Evolutionary conservation across 257 asterid genomes (phyloP).

Genomic region (Prunella vulgaris): DNA sequence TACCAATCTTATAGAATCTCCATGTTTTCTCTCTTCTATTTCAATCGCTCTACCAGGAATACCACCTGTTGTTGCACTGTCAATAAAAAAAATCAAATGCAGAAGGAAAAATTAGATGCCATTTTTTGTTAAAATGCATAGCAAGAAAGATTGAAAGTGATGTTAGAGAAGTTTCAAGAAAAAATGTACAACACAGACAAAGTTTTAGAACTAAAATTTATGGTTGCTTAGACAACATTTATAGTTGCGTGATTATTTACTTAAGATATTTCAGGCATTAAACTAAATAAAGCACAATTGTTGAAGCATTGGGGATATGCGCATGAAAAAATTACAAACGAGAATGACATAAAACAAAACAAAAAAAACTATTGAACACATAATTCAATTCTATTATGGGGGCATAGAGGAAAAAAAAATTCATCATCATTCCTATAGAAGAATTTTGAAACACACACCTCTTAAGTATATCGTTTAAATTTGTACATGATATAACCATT

Average conservation of each 20-base stretch:
- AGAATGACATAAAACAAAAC: background rate
- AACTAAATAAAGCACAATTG: background rate
- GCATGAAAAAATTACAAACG: background rate
- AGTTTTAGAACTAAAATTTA: background rate
- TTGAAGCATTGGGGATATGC: background rate
- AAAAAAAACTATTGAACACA: background rate
- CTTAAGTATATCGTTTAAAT: too few species aligned
- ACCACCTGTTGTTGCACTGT: constrained; percentile 86
- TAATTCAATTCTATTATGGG: too few species aligned
- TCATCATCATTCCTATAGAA: too few species aligned
- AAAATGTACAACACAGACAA: background rate
- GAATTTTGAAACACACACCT: too few species aligned
- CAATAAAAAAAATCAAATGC: constrained; percentile 9
- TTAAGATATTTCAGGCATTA: background rate
- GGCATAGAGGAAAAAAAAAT: too few species aligned
- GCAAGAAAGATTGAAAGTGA: background rate
- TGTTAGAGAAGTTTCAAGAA: background rate
- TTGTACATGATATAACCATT: too few species aligned
- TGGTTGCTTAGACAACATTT: background rate
- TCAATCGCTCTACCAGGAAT: constrained; percentile 89
- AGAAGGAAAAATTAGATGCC: constrained; percentile 3
- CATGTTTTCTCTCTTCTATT: constrained; percentile 81
- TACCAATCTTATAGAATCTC: constrained; percentile 86
- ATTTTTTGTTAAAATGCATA: background rate
- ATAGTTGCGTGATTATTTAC: background rate